phyloP scores from a whole-genome alignment of 345 rosid genomes.

The Cardamine resedifolia region DNA sequence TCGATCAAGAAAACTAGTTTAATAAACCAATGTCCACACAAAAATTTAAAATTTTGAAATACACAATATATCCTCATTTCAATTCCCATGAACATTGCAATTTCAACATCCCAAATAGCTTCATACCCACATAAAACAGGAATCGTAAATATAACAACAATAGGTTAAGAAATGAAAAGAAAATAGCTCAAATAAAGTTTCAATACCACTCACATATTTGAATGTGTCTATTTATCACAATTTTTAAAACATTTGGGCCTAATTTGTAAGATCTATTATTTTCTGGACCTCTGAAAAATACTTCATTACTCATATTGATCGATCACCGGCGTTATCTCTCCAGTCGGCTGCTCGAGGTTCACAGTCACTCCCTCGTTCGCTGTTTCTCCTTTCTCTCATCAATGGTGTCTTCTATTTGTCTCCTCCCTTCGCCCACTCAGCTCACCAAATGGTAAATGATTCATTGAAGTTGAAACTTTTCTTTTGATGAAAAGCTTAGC shows the following conservation, averaged over 20 bases:
- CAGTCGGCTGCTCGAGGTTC: conserved; percentile 23
- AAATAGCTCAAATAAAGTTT: no score
- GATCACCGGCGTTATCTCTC: conserved; percentile 23
- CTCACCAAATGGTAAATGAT: conserved; percentile 40
- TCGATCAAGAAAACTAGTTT: no score
- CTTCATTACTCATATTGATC: background rate
- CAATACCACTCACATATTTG: background rate
- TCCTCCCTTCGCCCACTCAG: conserved; percentile 31
- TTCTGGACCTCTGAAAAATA: background rate
- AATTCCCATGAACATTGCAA: no score
- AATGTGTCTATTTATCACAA: background rate
- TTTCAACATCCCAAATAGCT: no score
- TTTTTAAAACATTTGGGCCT: background rate
- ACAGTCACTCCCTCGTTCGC: background rate
- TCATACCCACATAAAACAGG: no score
- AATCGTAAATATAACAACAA: no score
- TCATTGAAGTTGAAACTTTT: background rate
- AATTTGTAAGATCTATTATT: background rate
- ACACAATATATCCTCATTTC: no score
- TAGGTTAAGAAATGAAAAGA: no score
- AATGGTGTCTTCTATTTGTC: conserved; percentile 44
- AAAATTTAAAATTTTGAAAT: no score
- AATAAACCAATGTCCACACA: no score
- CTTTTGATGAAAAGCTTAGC: background rate
- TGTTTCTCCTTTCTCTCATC: conserved; percentile 1